Evolutionary conservation across 2,329 filamentous ascomycete genomes (phyloP).

Genomic region (Penicillium hesseltinei): DNA sequence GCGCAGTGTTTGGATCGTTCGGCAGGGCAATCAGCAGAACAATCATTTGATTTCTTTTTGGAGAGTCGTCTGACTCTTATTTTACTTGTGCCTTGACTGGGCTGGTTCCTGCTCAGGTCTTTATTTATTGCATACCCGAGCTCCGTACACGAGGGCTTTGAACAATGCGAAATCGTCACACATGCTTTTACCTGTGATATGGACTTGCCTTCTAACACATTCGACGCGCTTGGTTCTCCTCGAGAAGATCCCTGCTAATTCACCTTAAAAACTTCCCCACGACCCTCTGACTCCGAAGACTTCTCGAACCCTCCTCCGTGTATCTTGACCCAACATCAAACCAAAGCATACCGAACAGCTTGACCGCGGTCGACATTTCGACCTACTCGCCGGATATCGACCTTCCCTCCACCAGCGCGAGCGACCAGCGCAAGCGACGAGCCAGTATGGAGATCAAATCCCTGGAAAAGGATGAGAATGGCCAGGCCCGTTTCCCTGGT

Average conservation of each 20-base stretch:
- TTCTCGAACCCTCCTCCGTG: not conserved
- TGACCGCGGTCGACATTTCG: not conserved
- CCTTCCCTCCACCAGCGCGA: not conserved
- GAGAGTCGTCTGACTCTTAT: not conserved
- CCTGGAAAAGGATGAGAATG: constrained; percentile 48
- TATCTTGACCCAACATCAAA: not conserved
- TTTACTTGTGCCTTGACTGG: not conserved
- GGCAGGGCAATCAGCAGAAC: not conserved
- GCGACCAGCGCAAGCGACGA: not conserved
- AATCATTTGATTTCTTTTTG: not conserved
- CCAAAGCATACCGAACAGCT: not conserved
- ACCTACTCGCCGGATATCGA: not conserved
- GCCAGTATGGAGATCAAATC: constrained; percentile 38
- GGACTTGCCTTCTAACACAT: not conserved
- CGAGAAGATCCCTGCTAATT: not conserved
- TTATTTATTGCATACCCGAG: not conserved
- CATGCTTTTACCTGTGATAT: constrained; percentile 1
- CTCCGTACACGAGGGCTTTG: not conserved
- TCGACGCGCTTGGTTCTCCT: not conserved
- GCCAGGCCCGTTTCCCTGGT: constrained; percentile 67
- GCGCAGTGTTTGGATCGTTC: not conserved
- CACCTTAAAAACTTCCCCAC: not conserved
- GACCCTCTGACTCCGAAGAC: not conserved
- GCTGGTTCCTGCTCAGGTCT: constrained; percentile 6
- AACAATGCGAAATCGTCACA: constrained; percentile 10